phyloP scores from a whole-genome alignment of 208 protist genomes.

The Crithidia sp. region DNA sequence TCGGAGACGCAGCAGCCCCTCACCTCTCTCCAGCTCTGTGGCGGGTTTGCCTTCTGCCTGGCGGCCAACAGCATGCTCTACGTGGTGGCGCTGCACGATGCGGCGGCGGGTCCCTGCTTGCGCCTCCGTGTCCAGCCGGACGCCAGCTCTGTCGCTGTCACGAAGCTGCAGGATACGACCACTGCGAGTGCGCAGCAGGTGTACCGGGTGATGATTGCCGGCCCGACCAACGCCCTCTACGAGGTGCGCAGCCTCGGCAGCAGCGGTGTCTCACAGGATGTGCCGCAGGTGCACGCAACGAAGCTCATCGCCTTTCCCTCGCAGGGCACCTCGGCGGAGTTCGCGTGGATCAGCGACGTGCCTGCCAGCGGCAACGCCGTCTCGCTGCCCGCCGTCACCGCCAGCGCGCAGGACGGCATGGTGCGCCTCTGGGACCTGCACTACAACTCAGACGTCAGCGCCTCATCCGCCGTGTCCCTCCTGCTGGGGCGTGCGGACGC shows the following conservation, averaged over 20 bases:
- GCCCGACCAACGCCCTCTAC: constrained; percentile 66
- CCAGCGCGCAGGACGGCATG: constrained; percentile 70
- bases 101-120: constrained; percentile 26
- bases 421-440: constrained; percentile 80
- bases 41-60: constrained; percentile 58
- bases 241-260: constrained; percentile 26
- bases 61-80: constrained; percentile 48
- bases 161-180: neutral
- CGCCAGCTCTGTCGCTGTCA: constrained; percentile 53
- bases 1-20: constrained; percentile 72
- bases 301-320: constrained; percentile 78
- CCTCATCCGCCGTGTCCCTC: neutral
- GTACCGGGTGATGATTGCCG: constrained; percentile 65
- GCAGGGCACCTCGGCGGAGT: constrained; percentile 63
- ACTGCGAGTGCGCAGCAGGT: neutral
- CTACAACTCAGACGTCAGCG: constrained; percentile 2
- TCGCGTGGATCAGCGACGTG: constrained; percentile 60
- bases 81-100: constrained; percentile 44
- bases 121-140: constrained; percentile 55
- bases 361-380: neutral
- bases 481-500: neutral
- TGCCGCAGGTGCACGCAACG: constrained; percentile 32
- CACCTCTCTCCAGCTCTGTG: constrained; percentile 49
- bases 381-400: constrained; percentile 57
- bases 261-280: constrained; percentile 4